A percentile compares a stretch with the other conserved stretches of the same genome.
Conservation (phyloP, 106 monocot genomes). For the Dioscorea zingiberensis region DNA sequence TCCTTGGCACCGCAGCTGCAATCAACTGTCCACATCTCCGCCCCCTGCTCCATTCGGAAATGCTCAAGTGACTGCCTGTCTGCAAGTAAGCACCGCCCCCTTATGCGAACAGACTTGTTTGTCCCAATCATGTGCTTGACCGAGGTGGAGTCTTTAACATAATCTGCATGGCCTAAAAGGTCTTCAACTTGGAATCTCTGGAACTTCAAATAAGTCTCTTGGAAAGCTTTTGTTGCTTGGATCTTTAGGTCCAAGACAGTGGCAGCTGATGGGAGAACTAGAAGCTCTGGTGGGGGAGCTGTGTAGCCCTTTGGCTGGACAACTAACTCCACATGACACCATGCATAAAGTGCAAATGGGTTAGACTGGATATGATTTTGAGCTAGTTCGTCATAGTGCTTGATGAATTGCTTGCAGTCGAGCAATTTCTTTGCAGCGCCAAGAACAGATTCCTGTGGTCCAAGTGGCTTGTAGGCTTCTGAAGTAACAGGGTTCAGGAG, state of each 20-base stretch:
- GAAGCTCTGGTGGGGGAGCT: conserved; percentile 57
- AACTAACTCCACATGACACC: conserved; percentile 33
- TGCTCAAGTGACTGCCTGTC: conserved; percentile 26
- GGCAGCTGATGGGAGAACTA: conserved; percentile 38
- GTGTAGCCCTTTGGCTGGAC: conserved; percentile 16
- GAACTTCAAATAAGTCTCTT: conserved; percentile 58
- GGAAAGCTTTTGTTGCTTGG: conserved; percentile 52
- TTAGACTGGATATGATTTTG: background rate
- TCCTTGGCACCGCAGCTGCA: conserved; percentile 78
- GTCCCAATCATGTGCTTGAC: conserved; percentile 31
- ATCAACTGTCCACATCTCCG: conserved; percentile 74
- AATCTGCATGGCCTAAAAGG: conserved; percentile 32
- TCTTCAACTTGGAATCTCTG: conserved; percentile 57
- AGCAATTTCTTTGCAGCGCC: conserved; percentile 42
- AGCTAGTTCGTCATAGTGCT: conserved; percentile 29
- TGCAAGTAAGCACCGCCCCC: conserved; percentile 27
- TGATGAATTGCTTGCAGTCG: conserved; percentile 85
- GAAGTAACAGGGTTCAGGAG: conserved; percentile 57
- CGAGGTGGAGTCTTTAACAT: conserved; percentile 17
- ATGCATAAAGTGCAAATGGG: conserved; percentile 20
- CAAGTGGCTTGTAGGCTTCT: conserved; percentile 33
- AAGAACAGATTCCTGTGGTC: background rate
- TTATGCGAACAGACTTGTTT: conserved; percentile 12
- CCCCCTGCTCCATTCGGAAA: conserved; percentile 70
- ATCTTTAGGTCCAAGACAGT: conserved; percentile 55